These are phyloP conservation scores for Alternaria sp. DNA, from an alignment of 2,329 filamentous ascomycete genomes.

Conservation along the genomic window DNA sequence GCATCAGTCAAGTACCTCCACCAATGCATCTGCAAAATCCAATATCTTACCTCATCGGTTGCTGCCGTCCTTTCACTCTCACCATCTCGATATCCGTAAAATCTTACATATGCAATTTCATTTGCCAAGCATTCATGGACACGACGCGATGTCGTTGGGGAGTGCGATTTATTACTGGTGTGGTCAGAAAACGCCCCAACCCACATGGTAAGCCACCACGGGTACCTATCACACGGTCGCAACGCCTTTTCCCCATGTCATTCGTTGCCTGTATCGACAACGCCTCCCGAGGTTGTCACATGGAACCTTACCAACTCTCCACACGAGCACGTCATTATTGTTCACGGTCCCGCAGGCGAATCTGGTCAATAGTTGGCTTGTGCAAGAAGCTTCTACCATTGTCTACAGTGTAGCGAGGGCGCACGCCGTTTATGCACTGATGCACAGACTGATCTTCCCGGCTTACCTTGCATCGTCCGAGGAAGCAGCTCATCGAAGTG, in stretches of 20 bases:
- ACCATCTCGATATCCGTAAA: background rate
- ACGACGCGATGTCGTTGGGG: constrained; percentile 7
- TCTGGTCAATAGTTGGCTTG: background rate
- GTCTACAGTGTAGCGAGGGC: constrained; percentile 12
- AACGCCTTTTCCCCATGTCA: constrained; percentile 7
- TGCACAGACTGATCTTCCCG: constrained; percentile 11
- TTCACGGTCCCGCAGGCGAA: background rate
- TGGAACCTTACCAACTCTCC: background rate
- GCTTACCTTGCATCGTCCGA: constrained; percentile 16
- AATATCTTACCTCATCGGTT: background rate
- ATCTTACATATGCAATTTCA: background rate
- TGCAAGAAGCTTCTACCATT: constrained; percentile 12
- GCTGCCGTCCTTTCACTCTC: background rate
- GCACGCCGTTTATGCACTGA: background rate
- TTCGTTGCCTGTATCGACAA: background rate
- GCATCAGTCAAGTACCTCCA: constrained; percentile 15
- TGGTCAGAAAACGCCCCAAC: constrained; percentile 15
- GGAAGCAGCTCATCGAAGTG: constrained; percentile 7
- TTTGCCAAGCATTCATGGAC: constrained; percentile 6
- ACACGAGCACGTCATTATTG: background rate
- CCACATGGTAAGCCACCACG: constrained; percentile 25
- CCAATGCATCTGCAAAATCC: constrained; percentile 6
- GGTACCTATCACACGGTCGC: background rate
- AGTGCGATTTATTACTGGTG: constrained; percentile 24
- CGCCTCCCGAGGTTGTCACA: constrained; percentile 12